Base-by-base conservation (phyloP, 2,329 filamentous ascomycete species). In the Pseudogymnoascus sp. region DNA sequence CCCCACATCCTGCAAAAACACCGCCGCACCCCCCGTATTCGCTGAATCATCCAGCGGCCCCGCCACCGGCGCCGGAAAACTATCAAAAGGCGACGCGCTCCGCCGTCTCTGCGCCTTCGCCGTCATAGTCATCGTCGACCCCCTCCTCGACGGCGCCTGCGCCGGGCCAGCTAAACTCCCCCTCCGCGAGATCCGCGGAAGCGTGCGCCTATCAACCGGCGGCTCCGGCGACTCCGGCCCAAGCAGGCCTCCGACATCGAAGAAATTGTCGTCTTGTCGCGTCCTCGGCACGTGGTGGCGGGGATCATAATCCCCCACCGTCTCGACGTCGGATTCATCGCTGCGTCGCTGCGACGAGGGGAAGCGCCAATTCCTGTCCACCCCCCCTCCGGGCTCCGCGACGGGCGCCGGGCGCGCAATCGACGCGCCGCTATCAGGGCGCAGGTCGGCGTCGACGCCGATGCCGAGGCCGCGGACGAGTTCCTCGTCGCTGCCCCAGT, bases 401-500 rank as follows among this genome's bases (percentile, higher is more conserved):
- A 72, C 71, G 1, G 71, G 70, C 2, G 70, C 69, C 28, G 70
- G 70, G 58, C 70, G 63, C 9, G 69, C 66, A 11, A 47, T 47
- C 11, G 35, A 43, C 16, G 62, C 60, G 1, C 63, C 54, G 14
- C 61, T 62, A 1, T 61, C 65, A 9, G 77, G 74, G 32, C 80
- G 77, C 16, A 86, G 70, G 60, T 81, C 77, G 1, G 78, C 78
- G 38, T 81, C 77, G 3, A 85, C 80, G 11, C 88, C 83, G 38
- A 93, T 83, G 6, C 93, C 92, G 3, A 96, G 69, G 63, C 87
- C 89, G 58, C 88, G 80, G 4, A 95, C 91, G 1, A 97, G 81
- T 70, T 97, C 91, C 70, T 95, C 91, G 68, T 97, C 93, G 67
- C 91, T 96, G 43, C 90, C 91, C 86, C 89, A 93, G 61, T 89